A percentile compares a stretch with the other conserved stretches of the same genome.
Conservation (phyloP, 179 eudicot genomes). For the Beta lomatogona region DNA sequence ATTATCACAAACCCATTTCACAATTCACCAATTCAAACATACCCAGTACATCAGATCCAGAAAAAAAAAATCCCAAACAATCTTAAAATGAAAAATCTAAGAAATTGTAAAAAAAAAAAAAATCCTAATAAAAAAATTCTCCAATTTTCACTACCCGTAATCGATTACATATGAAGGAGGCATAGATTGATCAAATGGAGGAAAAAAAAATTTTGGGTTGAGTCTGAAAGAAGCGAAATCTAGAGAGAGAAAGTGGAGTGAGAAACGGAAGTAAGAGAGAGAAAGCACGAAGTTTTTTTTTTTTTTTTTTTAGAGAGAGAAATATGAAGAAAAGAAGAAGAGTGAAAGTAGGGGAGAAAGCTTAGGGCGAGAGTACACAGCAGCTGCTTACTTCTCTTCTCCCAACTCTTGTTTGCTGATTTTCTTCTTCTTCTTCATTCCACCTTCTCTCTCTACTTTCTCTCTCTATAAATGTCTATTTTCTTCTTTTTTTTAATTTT, state of each 20-base stretch:
- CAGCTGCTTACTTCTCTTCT: slow-evolving; percentile 13
- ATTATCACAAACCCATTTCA: neutral
- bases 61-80: neutral
- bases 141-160: slow-evolving; percentile 24
- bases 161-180: slow-evolving; percentile 24
- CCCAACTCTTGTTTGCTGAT: neutral
- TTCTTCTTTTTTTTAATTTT: neutral
- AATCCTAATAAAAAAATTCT: neutral
- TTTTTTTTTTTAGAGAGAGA: neutral
- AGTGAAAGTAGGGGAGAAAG: slow-evolving; percentile 24
- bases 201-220: neutral
- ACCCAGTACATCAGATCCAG: slow-evolving; percentile 24
- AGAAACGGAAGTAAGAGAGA: slow-evolving; percentile 17
- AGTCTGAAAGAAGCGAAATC: neutral
- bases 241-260: slow-evolving; percentile 23
- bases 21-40: neutral
- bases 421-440: slow-evolving; percentile 6
- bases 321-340: neutral
- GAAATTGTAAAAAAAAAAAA: neutral
- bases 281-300: neutral
- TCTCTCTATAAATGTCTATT: neutral
- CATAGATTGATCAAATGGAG: slow-evolving; percentile 24
- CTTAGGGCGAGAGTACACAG: slow-evolving; percentile 8
- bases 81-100: neutral
- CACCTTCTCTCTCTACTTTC: neutral